phyloP scores from a whole-genome alignment of 2,329 filamentous ascomycete genomes.

The Alternaria hordeiaustralica region DNA sequence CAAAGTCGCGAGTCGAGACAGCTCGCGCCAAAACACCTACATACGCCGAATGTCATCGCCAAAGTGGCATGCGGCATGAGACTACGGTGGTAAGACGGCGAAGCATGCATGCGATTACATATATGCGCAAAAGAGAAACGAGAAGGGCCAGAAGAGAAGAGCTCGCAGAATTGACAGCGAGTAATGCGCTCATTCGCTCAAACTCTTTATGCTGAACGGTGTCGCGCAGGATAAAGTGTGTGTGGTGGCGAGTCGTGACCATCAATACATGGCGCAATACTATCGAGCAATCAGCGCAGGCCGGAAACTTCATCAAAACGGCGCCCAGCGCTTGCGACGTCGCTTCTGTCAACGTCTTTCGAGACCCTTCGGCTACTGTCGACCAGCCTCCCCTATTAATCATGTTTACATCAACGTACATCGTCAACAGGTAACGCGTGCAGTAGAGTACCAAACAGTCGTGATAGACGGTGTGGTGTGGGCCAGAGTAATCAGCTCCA shows the following conservation, averaged over 20 bases:
- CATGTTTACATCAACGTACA: conserved; percentile 4
- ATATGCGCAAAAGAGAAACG: conserved; percentile 1
- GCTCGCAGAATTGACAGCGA: background rate
- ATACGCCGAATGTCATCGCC: background rate
- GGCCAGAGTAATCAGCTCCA: background rate
- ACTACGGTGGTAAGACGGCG: conserved; percentile 1
- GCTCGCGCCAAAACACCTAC: conserved; percentile 5
- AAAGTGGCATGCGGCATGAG: background rate
- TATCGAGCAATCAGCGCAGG: background rate
- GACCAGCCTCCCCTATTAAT: background rate
- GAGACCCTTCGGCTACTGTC: background rate
- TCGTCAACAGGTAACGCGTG: background rate
- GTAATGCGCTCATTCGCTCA: conserved; percentile 5
- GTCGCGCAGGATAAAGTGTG: conserved; percentile 1
- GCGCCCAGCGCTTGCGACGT: background rate
- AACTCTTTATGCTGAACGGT: background rate
- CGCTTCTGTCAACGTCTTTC: background rate
- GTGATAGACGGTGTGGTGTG: conserved; percentile 9
- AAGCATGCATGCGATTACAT: background rate
- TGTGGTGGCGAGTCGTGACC: conserved; percentile 8
- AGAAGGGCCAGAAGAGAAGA: background rate
- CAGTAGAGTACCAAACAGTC: conserved; percentile 16
- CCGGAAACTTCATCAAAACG: background rate
- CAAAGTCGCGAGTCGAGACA: conserved; percentile 6
- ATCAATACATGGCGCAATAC: conserved; percentile 14